Conservation (phyloP, 169 alveolate species). For the Eimeria falciformis region DNA sequence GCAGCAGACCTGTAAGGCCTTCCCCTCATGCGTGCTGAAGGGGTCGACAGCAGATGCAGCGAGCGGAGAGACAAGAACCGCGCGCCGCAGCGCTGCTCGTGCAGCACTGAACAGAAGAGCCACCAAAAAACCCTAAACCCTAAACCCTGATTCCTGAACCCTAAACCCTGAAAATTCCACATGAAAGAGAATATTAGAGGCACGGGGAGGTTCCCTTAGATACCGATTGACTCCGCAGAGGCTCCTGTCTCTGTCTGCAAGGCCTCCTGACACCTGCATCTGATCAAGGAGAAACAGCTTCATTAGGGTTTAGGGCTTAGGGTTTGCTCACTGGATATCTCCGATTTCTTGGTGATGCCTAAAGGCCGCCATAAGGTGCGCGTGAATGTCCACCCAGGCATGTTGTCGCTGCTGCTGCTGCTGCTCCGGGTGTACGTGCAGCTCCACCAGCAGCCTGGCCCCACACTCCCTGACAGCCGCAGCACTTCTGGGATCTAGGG, state of each 20-base stretch:
- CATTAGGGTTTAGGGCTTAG: neutral
- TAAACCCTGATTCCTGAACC: neutral
- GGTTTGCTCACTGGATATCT: constrained; percentile 17
- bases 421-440: constrained; percentile 47
- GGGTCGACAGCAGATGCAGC: constrained; percentile 57
- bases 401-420: constrained; percentile 44
- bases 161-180: neutral
- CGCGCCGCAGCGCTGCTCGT: constrained; percentile 62
- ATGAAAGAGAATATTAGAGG: neutral
- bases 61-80: constrained; percentile 58
- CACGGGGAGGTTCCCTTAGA: neutral
- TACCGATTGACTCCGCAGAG: no score
- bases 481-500: constrained; percentile 61
- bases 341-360: constrained; percentile 60
- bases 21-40: constrained; percentile 53
- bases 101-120: constrained; percentile 46
- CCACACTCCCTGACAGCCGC: constrained; percentile 68
- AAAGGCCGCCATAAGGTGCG: constrained; percentile 66
- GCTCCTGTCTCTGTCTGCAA: no score
- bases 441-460: constrained; percentile 48
- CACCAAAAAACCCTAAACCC: constrained; percentile 8
- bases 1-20: constrained; percentile 64
- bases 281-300: neutral
- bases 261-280: no score
- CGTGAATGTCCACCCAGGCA: constrained; percentile 48